Base-by-base conservation (phyloP, 1,284 basidiomycete species). In the Volvariella surrecta region DNA sequence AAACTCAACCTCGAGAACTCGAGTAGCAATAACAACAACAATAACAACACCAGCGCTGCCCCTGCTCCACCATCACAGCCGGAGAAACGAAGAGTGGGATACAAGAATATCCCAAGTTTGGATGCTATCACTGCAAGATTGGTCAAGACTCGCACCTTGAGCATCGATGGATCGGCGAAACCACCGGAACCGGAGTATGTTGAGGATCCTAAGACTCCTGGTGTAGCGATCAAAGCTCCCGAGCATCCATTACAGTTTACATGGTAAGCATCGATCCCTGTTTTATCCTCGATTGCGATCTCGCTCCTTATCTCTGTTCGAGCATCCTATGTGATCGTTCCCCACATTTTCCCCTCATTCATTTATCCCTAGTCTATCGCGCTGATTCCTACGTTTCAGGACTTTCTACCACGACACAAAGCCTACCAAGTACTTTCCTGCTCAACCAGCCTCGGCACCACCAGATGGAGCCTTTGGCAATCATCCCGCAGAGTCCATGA, bases 321-420 rank as follows among this genome's bases (percentile, higher is more conserved):
- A 28, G 11, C 24, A 28, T 28, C 24, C 24, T 28, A 28, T 28
- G 11, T 28, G n/a, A n/a, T 45, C 11, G 37, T 31, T 32, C 28
- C 24, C 18, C 21, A 37, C 43, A 16, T 42, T 40, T 13, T n/a
- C 32, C 19, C 11, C 32, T 18, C 54, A 11, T 28, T 28, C 6
- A 28, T 28, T 11, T 28, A 28, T 28, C 24, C 24, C 24, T 28
- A 11, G 6, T 28, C 6, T 11, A 28, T 11, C 6, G 11, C 21
- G 19, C 41, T 32, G n/a, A 35, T 16, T 35, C 34, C 34, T 11
- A 21, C 19, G 11, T 32, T 32, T 32, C 24, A 87, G 88, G 90
- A 92, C 89, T 3, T 71, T 95, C 45, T 94, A 79, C 63, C 90
- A 90, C 60, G 92, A 96, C 58, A 77, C 82, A 11, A 92, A 92